phyloP scores from a whole-genome alignment of 768 basidiomycete genomes.

The Sarcodon aspratus region DNA sequence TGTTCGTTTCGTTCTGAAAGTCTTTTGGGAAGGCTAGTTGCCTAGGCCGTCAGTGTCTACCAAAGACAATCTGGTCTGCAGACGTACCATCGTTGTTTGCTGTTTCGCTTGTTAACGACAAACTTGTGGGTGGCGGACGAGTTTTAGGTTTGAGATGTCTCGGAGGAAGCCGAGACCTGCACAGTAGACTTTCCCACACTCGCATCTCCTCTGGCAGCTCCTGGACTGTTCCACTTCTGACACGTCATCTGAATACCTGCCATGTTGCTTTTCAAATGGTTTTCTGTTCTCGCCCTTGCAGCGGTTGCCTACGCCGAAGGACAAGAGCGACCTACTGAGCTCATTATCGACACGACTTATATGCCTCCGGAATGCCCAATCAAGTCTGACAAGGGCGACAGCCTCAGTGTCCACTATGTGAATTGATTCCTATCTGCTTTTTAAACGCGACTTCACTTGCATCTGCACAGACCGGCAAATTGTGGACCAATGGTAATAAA shows the following conservation, averaged over 20 bases:
- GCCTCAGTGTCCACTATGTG: conserved; percentile 72
- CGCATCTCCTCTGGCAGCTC: not conserved
- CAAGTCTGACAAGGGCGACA: conserved; percentile 50
- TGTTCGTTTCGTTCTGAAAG: conserved; percentile 93
- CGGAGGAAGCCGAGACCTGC: not conserved
- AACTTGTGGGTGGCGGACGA: conserved; percentile 9
- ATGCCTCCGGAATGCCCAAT: conserved; percentile 43
- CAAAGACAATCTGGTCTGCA: conserved; percentile 8
- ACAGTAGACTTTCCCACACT: not conserved
- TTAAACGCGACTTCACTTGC: not conserved
- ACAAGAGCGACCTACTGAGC: conserved; percentile 37
- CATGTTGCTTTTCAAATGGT: conserved; percentile 43
- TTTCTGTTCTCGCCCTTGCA: conserved; percentile 35
- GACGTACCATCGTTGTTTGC: conserved; percentile 16
- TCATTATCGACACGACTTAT: conserved; percentile 51
- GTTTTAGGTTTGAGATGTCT: not conserved
- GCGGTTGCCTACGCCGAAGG: conserved; percentile 37
- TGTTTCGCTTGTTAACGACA: conserved; percentile 12
- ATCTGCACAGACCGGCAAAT: conserved; percentile 57
- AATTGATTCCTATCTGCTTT: conserved; percentile 14
- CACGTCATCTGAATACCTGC: conserved; percentile 6
- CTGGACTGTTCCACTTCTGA: not conserved
- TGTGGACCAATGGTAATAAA: conserved; percentile 65
- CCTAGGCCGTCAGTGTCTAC: not conserved
- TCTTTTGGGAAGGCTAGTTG: conserved; percentile 92